Percentiles rank a stretch among this genome's conserved stretches.
Conservation (phyloP, 139 green algal genomes). For the Medakamo hakoo region DNA sequence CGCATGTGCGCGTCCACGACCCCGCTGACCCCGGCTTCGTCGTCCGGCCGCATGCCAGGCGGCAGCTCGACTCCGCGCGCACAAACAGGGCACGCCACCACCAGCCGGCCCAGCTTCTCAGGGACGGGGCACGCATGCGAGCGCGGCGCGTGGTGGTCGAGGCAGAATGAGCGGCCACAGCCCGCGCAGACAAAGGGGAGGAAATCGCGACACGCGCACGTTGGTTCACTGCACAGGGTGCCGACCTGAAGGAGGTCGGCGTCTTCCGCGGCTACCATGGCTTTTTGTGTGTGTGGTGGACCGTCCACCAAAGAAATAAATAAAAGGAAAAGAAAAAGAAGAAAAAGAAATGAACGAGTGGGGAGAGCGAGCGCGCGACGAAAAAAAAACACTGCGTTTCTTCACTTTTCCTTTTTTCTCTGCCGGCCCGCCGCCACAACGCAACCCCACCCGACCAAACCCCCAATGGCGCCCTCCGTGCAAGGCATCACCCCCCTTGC, state of each 20-base stretch:
- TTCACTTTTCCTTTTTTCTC: too few relatives aligned
- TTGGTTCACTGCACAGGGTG: conserved; percentile 27
- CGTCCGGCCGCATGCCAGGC: background rate
- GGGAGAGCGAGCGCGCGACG: too few relatives aligned
- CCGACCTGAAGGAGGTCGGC: conserved; percentile 29
- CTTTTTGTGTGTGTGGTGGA: conserved; percentile 2
- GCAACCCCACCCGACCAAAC: too few relatives aligned
- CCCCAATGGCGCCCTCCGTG: background rate
- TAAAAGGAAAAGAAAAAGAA: background rate
- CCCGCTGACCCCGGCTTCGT: conserved; percentile 1
- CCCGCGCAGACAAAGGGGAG: conserved; percentile 51
- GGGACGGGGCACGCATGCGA: conserved; percentile 31
- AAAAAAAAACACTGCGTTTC: background rate
- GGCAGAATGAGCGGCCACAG: conserved; percentile 38
- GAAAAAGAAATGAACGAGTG: background rate
- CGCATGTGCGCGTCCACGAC: conserved; percentile 14
- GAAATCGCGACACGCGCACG: conserved; percentile 54
- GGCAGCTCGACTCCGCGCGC: conserved; percentile 21
- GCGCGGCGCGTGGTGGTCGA: conserved; percentile 38
- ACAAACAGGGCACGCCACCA: conserved; percentile 60
- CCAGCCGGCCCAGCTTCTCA: background rate
- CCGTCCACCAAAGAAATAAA: too few relatives aligned
- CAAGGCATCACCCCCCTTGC: too few relatives aligned
- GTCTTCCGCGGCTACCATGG: conserved; percentile 18
- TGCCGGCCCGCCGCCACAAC: background rate